Conservation (phyloP, 257 asterid species). For the Solanum ahanhuiri region DNA sequence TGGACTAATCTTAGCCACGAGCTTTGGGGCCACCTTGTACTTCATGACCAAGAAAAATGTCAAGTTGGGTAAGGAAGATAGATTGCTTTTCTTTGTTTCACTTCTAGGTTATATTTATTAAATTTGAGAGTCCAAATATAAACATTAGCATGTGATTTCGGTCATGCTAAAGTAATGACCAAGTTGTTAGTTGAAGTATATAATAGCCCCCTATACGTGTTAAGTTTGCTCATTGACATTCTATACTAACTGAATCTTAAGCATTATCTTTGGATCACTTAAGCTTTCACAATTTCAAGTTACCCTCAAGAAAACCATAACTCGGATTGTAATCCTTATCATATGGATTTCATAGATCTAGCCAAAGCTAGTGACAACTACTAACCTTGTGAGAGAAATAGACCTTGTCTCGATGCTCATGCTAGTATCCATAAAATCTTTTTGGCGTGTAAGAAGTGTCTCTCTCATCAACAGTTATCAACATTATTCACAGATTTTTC, state of each 20-base stretch:
- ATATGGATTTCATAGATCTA: background rate
- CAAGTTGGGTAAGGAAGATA: slow-evolving; percentile 59
- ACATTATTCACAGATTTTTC: background rate
- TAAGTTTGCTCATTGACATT: background rate
- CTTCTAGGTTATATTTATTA: background rate
- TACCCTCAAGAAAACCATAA: background rate
- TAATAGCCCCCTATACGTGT: background rate
- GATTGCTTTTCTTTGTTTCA: background rate
- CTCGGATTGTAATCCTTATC: background rate
- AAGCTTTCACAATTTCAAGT: background rate
- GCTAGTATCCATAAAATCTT: background rate
- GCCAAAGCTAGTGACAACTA: background rate
- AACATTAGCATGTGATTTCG: background rate
- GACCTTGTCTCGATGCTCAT: background rate
- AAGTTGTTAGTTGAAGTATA: background rate
- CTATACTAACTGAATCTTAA: background rate
- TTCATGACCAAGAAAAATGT: slow-evolving; percentile 93
- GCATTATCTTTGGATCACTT: background rate
- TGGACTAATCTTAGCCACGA: slow-evolving; percentile 80
- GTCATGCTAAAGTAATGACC: background rate
- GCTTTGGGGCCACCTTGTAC: slow-evolving; percentile 93
- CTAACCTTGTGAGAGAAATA: background rate
- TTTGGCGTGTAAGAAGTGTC: background rate
- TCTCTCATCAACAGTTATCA: background rate
- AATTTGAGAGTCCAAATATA: background rate